Evolutionary conservation across 2,329 filamentous ascomycete species (phyloP), one percentile per base, ranked within the genome.

Genomic region (Dactylellina leptospora): DNA sequence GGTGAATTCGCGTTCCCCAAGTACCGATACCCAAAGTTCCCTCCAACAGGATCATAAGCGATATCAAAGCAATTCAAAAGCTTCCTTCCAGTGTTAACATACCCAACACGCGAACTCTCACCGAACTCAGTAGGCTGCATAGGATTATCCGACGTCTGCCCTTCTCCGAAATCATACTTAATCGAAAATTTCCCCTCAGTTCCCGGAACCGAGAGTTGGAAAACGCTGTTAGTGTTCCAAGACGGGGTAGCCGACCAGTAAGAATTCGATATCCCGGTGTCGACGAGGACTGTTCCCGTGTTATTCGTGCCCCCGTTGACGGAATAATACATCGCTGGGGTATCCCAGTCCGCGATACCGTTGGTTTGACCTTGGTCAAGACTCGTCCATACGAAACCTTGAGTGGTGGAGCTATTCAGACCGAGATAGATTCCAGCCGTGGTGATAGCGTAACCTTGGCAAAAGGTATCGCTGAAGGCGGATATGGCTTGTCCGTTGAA

Each of bases 41-140:
- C 64, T 44, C 64, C 64, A 36, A 56, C 22, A 36, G 64, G n/a
- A 38, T 70, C 64, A 42, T 70, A 70, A 0, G 48, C 55, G 22
- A 70, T 6, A 56, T 70, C 48, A 23, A 70, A 70, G 20, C 64
- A 70, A 23, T 70, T 70, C 25, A 70, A 38, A 25, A 70, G 25
- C 30, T 70, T 60, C 23, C 64, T 61, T 8, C 64, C 64, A 8
- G 64, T 56, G 23, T 70, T 70, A 25, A 70, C 55, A 36, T 56
- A 70, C 11, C 64, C 64, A 9, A 25, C n/a, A n/a, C 22, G 42
- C 4, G 42, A 55, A 42, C 64, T 70, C 4, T n/a, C 27, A 2
- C 56, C 55, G 27, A 70, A 70, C 2, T 5, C 27, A 18, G 28
- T 62, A 9, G 64, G 64, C 25, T 70, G 64, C 64, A 70, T 70